Evolutionary conservation across 129 eudicot species (phyloP).

Genomic region (Logfia minima): DNA sequence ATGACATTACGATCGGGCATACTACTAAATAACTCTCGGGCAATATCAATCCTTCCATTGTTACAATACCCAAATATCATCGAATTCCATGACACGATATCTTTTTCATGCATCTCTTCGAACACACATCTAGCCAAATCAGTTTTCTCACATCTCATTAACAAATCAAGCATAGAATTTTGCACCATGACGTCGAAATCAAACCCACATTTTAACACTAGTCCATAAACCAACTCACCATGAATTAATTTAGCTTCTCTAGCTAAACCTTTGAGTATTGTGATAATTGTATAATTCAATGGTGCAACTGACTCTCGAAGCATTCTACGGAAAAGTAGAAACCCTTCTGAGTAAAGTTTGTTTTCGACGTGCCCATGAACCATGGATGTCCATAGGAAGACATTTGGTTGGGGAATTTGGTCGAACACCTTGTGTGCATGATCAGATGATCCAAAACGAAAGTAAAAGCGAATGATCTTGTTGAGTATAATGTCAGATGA

Average conservation of each 20-base stretch:
- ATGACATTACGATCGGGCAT: slow-evolving; percentile 52
- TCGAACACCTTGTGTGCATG: slow-evolving; percentile 44
- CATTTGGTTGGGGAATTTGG: slow-evolving; percentile 49
- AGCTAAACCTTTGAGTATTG: slow-evolving; percentile 47
- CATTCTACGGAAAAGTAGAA: slow-evolving; percentile 37
- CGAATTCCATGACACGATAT: slow-evolving; percentile 55
- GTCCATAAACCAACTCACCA: slow-evolving; percentile 44
- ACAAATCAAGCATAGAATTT: slow-evolving; percentile 46
- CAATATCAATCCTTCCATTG: slow-evolving; percentile 30
- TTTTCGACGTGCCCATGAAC: slow-evolving; percentile 54
- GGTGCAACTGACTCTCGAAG: slow-evolving; percentile 33
- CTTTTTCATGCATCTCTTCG: slow-evolving; percentile 46
- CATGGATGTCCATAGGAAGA: slow-evolving; percentile 58
- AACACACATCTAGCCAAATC: slow-evolving; percentile 38
- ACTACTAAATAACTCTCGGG: slow-evolving; percentile 17
- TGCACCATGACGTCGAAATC: slow-evolving; percentile 43
- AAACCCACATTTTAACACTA: slow-evolving; percentile 46
- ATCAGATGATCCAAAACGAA: slow-evolving; percentile 26
- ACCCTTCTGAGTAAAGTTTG: slow-evolving; percentile 29
- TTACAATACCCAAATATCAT: slow-evolving; percentile 51
- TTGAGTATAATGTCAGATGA: slow-evolving; percentile 48
- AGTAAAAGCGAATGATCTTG: slow-evolving; percentile 46
- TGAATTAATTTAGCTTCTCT: slow-evolving; percentile 32
- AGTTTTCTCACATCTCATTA: slow-evolving; percentile 48
- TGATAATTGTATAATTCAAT: slow-evolving; percentile 34